These are phyloP conservation scores for Nitzschia sp. DNA, from an alignment of 108 stramenopile species.

Conservation along the genomic window DNA sequence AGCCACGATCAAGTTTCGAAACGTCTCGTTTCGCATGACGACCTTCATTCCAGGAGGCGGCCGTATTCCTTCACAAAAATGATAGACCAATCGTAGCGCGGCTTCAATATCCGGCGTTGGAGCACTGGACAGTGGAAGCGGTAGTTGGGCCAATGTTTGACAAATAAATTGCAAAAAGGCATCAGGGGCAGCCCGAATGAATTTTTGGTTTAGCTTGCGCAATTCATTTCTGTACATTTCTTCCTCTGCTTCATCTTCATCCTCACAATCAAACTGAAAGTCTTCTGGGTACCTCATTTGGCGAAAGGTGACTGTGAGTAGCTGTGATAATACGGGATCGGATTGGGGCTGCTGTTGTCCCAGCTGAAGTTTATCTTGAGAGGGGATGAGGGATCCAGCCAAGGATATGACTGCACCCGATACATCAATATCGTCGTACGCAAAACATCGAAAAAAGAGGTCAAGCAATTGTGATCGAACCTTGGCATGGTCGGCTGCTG, in stretches of 20 bases:
- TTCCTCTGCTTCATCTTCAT: constrained; percentile 77
- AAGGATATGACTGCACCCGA: constrained; percentile 68
- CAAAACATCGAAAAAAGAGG: constrained; percentile 65
- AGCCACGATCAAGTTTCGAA: constrained; percentile 54
- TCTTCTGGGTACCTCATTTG: constrained; percentile 74
- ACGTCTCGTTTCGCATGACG: constrained; percentile 55
- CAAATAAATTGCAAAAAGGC: constrained; percentile 56
- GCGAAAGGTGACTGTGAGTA: constrained; percentile 48
- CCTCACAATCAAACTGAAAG: constrained; percentile 66
- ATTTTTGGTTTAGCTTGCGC: constrained; percentile 61
- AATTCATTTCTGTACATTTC: constrained; percentile 65
- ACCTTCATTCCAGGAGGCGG: constrained; percentile 70
- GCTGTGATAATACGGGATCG: constrained; percentile 28
- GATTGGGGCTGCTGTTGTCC: neutral
- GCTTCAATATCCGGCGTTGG: constrained; percentile 58
- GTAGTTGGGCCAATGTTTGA: constrained; percentile 33
- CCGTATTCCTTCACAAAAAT: constrained; percentile 77
- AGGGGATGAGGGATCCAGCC: constrained; percentile 23
- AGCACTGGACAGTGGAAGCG: constrained; percentile 38
- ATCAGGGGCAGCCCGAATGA: constrained; percentile 49
- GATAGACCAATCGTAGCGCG: constrained; percentile 59
- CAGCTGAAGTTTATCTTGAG: constrained; percentile 13
- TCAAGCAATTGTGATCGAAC: constrained; percentile 39
- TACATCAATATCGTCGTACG: constrained; percentile 81
- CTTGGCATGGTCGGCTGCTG: neutral